These are phyloP conservation scores for Paramecium primaurelia DNA, from an alignment of 73 alveolate genomes.

Conservation along the genomic window DNA sequence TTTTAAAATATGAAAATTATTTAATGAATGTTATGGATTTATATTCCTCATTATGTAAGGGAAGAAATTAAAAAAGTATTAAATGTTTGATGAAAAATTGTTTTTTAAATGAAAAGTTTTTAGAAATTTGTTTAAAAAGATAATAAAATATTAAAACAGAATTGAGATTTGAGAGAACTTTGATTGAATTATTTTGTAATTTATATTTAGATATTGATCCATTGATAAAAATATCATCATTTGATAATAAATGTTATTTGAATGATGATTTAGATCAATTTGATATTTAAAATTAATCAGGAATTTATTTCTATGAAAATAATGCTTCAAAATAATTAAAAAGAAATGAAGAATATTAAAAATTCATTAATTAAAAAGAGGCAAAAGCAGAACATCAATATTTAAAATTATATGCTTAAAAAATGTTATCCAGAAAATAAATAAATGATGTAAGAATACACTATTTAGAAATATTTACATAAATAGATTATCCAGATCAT, in stretches of 20 bases:
- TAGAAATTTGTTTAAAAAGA: not conserved
- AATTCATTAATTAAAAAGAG: not conserved
- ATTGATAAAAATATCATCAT: not conserved
- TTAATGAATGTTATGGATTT: not conserved
- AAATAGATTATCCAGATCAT: not conserved
- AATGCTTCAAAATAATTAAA: not conserved
- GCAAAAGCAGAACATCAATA: not conserved
- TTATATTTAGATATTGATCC: constrained; percentile 31
- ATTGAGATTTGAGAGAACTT: constrained; percentile 24
- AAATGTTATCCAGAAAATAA: not conserved
- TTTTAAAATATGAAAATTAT: constrained; percentile 28
- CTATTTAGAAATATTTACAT: not conserved
- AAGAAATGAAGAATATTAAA: not conserved
- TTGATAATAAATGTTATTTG: constrained; percentile 7
- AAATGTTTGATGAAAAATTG: not conserved
- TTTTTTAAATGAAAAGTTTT: not conserved
- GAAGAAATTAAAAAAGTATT: constrained; percentile 37
- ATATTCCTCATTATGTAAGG: constrained; percentile 2
- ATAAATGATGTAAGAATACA: not conserved
- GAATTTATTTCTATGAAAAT: not conserved
- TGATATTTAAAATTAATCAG: not conserved
- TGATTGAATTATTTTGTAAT: not conserved
- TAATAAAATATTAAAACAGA: not conserved
- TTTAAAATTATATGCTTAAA: not conserved
- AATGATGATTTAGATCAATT: not conserved